Base-by-base conservation (phyloP, 2,329 filamentous ascomycete species). In the Exophiala mesophila region DNA sequence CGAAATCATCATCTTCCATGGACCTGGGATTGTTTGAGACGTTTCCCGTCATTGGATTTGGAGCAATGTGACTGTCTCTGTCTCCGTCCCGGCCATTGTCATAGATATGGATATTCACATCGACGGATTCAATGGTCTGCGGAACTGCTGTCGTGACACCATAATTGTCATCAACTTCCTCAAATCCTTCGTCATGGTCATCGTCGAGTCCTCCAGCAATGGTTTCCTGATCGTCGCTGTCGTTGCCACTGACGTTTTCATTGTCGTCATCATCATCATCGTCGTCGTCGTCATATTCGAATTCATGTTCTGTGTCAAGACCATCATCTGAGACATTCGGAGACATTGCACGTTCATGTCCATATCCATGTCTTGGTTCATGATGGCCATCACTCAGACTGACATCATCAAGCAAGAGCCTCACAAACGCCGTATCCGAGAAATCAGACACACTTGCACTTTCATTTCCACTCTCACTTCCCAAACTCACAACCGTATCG, bases 401-500 rank as follows among this genome's bases (percentile, higher is more conserved):
- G 15, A 31, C 37, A 13, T 7, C 37, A 20, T 6, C 16, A 39
- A 5, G 8, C 5, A 16, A 24, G 15, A 2, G 8, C 4, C 5
- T 12, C 17, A 31, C 12, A 15, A 24, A 21, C 20, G 21, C 24
- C 4, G 33, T 30, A n/a, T 30, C 31, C 3, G 15, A 15, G 6
- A 16, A 38, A 34, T 19, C 21, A n/a, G 23, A 34, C 13, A 26
- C 37, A 16, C 20, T n/a, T n/a, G n/a, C n/a, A n/a, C n/a, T n/a
- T n/a, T n/a, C n/a, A n/a, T n/a, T n/a, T n/a, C n/a, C n/a, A n/a
- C n/a, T n/a, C n/a, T n/a, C n/a, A n/a, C n/a, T 31, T 31, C 8
- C 32, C 15, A 54, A 13, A 39, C 51, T 55, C 31, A 47, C 42
- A 17, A 55, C 51, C 2, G 54, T 54, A 16, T 63, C 58, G n/a